These are phyloP conservation scores for Phytopythium delawarense DNA, from an alignment of 352 stramenopile genomes.

Conservation along the genomic window DNA sequence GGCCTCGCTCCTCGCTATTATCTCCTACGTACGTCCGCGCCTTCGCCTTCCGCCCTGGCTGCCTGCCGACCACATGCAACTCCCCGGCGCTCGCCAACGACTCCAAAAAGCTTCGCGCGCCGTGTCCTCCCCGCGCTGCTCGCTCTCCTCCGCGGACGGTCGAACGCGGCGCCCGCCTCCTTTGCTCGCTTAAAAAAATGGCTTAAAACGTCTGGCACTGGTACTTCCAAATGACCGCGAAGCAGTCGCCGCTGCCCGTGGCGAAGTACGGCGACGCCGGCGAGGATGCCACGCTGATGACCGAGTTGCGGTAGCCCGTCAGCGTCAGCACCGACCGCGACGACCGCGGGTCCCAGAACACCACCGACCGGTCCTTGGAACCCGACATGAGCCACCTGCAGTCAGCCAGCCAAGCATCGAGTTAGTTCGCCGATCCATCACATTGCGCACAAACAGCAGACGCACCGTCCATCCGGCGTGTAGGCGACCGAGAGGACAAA, in stretches of 20 bases:
- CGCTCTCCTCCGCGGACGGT: neutral
- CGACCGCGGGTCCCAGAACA: constrained; percentile 84
- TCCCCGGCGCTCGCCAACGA: neutral
- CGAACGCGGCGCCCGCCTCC: neutral
- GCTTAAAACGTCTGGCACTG: constrained; percentile 86
- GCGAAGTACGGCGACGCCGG: constrained; percentile 81
- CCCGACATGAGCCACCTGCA: constrained; percentile 82
- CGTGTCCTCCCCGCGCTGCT: neutral
- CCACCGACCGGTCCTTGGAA: constrained; percentile 82
- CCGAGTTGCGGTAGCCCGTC: constrained; percentile 82
- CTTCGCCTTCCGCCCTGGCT: neutral
- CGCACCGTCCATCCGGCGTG: constrained; percentile 82
- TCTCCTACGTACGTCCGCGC: neutral
- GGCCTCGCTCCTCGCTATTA: constrained; percentile 3
- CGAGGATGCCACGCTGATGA: constrained; percentile 86
- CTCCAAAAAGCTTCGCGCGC: constrained; percentile 1
- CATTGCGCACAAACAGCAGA: neutral
- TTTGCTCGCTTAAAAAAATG: constrained; percentile 19
- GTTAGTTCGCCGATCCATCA: neutral
- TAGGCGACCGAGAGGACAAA: constrained; percentile 85
- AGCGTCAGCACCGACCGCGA: constrained; percentile 79
- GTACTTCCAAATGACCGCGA: constrained; percentile 87
- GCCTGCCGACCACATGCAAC: neutral
- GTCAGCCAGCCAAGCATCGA: constrained; percentile 5
- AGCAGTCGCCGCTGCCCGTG: constrained; percentile 80